Percentiles rank a stretch among this genome's conserved stretches.
Conservation (phyloP, 1,284 basidiomycete species). For the Cutaneotrichosporon sp. region DNA sequence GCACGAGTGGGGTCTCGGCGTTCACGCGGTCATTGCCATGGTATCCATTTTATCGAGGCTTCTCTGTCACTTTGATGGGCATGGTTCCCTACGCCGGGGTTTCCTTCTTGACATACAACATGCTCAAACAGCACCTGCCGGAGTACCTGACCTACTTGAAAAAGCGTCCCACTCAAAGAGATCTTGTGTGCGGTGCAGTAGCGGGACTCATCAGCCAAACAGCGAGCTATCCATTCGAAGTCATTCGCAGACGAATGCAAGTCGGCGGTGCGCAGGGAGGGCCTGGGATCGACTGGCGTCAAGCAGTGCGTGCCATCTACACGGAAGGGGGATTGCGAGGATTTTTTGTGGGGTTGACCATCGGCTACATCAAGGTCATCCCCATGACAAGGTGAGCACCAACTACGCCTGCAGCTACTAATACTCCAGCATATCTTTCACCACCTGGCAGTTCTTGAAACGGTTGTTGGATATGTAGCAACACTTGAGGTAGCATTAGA, state of each 20-base stretch:
- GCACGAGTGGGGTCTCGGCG: constrained; percentile 24
- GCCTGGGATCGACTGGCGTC: constrained; percentile 60
- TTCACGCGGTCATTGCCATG: constrained; percentile 48
- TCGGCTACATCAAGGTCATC: constrained; percentile 94
- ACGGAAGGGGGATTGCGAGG: constrained; percentile 68
- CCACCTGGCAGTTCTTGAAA: constrained; percentile 50
- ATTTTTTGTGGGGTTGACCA: constrained; percentile 88
- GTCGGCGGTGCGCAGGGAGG: constrained; percentile 73
- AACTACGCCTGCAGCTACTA: neutral
- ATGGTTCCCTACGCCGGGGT: constrained; percentile 98
- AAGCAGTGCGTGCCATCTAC: constrained; percentile 70
- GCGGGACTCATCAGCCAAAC: constrained; percentile 87
- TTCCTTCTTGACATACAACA: constrained; percentile 89
- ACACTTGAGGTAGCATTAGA: constrained; percentile 11
- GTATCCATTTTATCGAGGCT: constrained; percentile 77
- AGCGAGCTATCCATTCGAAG: constrained; percentile 92
- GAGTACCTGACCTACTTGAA: constrained; percentile 46
- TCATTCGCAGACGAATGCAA: constrained; percentile 90
- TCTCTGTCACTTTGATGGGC: constrained; percentile 80
- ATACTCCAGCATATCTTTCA: constrained; percentile 44
- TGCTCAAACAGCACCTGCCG: constrained; percentile 62
- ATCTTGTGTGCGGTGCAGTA: constrained; percentile 78
- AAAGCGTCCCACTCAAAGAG: constrained; percentile 46
- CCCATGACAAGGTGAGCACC: constrained; percentile 70
- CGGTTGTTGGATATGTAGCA: constrained; percentile 43